These are phyloP conservation scores for Lentithecium fluviatile DNA, from an alignment of 495 filamentous ascomycete genomes.

Conservation along the genomic window DNA sequence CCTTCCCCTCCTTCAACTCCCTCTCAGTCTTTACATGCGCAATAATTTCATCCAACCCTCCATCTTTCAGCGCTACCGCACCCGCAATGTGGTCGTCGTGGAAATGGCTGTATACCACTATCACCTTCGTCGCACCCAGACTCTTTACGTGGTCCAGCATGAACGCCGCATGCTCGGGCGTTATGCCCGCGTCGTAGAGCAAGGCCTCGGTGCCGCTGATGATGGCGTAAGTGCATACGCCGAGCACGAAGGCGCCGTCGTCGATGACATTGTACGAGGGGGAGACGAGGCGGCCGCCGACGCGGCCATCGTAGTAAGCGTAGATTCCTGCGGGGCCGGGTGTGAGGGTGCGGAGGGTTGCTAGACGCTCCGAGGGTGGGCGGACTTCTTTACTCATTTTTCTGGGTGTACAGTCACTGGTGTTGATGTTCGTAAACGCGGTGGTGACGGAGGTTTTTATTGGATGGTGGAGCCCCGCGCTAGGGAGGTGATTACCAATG, in stretches of 20 bases:
- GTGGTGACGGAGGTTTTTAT: too few relatives aligned
- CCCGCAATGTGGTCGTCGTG: constrained; percentile 12
- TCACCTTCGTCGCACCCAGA: background rate
- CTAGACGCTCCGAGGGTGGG: too few relatives aligned
- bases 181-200: constrained; percentile 3
- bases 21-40: background rate
- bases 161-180: background rate
- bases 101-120: constrained; percentile 7
- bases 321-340: background rate
- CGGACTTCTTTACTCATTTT: too few relatives aligned
- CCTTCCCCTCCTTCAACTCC: background rate
- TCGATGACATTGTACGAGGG: background rate
- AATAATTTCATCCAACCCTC: background rate
- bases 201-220: constrained; percentile 2
- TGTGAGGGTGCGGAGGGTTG: too few relatives aligned
- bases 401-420: too few relatives aligned
- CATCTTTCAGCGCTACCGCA: background rate
- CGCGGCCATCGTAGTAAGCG: constrained; percentile 8
- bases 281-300: background rate
- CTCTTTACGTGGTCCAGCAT: constrained; percentile 7
- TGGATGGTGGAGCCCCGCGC: too few relatives aligned
- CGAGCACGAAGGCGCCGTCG: background rate
- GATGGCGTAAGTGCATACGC: constrained; percentile 1
- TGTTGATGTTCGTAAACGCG: too few relatives aligned
- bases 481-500: too few relatives aligned